Base-by-base conservation (phyloP, 192 early-diverging fungal genomes). In the Gaertneriomyces sp. region DNA sequence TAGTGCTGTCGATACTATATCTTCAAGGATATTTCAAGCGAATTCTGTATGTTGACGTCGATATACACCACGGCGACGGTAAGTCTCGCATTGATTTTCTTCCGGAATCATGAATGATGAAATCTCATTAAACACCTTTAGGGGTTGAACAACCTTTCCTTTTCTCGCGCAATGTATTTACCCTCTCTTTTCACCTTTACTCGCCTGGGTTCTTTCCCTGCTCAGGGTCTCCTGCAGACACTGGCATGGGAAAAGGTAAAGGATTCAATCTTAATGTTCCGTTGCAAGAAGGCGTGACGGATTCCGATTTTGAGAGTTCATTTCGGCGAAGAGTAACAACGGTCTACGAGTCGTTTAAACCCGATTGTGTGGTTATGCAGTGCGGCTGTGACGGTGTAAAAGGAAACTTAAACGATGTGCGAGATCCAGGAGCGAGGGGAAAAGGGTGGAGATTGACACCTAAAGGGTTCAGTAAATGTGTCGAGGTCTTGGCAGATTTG, bases 61-160 rank as follows among this genome's bases (percentile, higher is more conserved):
- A 95, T 58, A 85, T 95, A 12, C 93, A 95, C 75, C 94, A 94
- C 56, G 90, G 94, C 55, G 94, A 97, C 62, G 94, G 92, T 74
- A 25, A 12, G 41, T 63, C 0, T 11, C 11, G 47, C 4, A 53
- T 63, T 20, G 25, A 33, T 4, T 12, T 25, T n/a, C 33, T 20
- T 53, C n/a, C 4, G 46, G 4, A 5, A 19, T 10, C 7, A 25
- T 10, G 14, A 25, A 50, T 53, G 11, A 14, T 53, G 47, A 53
- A 45, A 55, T 17, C 19, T 12, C 40, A 11, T 44, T 14, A 45
- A 14, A 11, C 33, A 6, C 11, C 8, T 20, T 1, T 14, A 69
- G 69, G 93, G 8, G 77, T 79, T 17, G 59, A 79, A 57, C 7
- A 19, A 12, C 75, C 78, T 5, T 79, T 77, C 59, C 40, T 33